Percentiles rank a stretch among this genome's conserved stretches.
Conservation (phyloP, 176 grass and related monocot species). For the Carex parvula region DNA sequence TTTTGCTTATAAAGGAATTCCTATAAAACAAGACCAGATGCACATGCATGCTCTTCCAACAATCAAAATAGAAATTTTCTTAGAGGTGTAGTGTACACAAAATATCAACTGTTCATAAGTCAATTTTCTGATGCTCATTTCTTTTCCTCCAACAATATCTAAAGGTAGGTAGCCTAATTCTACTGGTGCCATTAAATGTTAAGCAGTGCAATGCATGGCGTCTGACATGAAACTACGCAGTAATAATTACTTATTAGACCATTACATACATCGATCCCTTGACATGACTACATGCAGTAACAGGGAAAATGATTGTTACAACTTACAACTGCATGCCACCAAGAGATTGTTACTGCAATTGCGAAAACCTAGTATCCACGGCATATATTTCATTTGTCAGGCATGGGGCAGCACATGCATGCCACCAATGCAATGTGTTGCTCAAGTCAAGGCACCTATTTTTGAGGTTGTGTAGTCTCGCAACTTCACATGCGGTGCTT, state of each 20-base stretch:
- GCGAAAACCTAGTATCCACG: neutral
- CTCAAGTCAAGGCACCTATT: neutral
- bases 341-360: neutral
- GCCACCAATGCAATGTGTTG: neutral
- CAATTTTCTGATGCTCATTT: neutral
- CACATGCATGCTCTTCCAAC: neutral
- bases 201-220: slow-evolving; percentile 2
- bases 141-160: neutral
- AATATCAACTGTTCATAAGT: neutral
- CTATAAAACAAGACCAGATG: neutral
- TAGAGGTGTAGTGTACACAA: neutral
- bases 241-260: slow-evolving; percentile 3
- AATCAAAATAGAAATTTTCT: neutral
- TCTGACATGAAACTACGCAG: neutral
- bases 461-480: neutral
- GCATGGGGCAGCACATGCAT: neutral
- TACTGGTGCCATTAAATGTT: neutral
- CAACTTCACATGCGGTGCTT: neutral
- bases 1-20: neutral
- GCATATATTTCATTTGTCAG: neutral
- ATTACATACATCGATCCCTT: neutral
- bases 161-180: neutral
- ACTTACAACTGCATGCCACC: neutral
- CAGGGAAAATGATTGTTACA: neutral
- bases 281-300: slow-evolving; percentile 3